Percentiles rank a stretch among this genome's conserved stretches.
These are phyloP conservation scores for Xylariaceae sp. DNA, from an alignment of 2,329 filamentous ascomycete genomes.

Conservation along the genomic window DNA sequence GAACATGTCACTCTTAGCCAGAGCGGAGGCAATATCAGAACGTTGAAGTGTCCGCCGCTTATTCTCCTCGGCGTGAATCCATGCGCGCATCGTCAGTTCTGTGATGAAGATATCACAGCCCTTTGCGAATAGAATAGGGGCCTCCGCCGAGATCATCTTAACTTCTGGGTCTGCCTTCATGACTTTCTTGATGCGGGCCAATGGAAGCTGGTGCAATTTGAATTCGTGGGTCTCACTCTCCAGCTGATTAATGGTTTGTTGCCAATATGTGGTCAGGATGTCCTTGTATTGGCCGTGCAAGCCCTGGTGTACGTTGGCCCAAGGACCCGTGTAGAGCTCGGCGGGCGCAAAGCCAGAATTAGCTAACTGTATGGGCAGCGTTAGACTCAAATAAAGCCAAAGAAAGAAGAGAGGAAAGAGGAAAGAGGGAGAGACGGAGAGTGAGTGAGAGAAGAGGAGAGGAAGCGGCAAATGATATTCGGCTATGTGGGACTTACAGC, in stretches of 20 bases:
- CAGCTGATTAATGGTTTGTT: conserved; percentile 93
- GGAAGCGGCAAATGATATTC: not conserved
- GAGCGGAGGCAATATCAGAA: conserved; percentile 90
- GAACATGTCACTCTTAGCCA: conserved; percentile 99
- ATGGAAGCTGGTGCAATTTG: conserved; percentile 92
- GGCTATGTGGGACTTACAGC: conserved; percentile 34
- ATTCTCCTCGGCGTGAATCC: conserved; percentile 99
- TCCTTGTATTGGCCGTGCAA: conserved; percentile 90
- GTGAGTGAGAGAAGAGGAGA: not conserved
- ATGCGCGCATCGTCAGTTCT: conserved; percentile 96
- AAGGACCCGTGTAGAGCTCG: conserved; percentile 88
- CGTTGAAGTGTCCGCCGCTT: conserved; percentile 92
- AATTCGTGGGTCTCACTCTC: conserved; percentile 96
- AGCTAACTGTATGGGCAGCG: conserved; percentile 58
- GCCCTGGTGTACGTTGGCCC: conserved; percentile 97
- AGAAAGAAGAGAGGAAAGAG: conserved; percentile 15
- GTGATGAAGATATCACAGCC: conserved; percentile 99
- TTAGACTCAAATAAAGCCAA: conserved; percentile 19
- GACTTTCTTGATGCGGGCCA: conserved; percentile 99
- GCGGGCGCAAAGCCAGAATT: conserved; percentile 84
- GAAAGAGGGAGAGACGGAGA: not conserved
- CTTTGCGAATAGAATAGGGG: conserved; percentile 95
- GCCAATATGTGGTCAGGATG: conserved; percentile 98
- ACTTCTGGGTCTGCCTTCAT: conserved; percentile 99
- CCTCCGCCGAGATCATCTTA: conserved; percentile 99